These are phyloP conservation scores for Tetracladium marchalianum DNA, from an alignment of 495 filamentous ascomycete species.

Conservation along the genomic window DNA sequence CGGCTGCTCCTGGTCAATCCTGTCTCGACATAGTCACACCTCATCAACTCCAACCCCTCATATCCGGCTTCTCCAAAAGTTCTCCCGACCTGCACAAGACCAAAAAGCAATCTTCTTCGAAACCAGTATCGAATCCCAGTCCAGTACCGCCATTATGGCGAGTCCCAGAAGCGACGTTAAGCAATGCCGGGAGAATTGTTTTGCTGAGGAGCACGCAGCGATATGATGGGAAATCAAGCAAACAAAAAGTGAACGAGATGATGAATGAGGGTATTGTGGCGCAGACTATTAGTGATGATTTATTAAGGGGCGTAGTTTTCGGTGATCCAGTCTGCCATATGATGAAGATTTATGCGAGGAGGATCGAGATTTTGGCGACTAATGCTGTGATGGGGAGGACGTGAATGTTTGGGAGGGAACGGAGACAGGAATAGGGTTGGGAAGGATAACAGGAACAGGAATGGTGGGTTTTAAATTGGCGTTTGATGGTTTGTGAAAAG, in stretches of 20 bases:
- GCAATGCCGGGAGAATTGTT: conserved; percentile 57
- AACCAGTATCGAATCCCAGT: background rate
- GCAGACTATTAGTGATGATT: conserved; percentile 50
- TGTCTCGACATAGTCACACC: conserved; percentile 2
- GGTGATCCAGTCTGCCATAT: conserved; percentile 71
- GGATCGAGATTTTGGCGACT: conserved; percentile 58
- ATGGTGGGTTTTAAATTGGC: too few species aligned
- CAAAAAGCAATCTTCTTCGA: conserved; percentile 5
- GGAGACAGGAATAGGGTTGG: background rate
- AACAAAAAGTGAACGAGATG: conserved; percentile 21
- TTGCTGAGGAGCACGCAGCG: conserved; percentile 36
- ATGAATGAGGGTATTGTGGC: conserved; percentile 31
- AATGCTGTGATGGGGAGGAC: conserved; percentile 48
- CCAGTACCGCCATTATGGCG: conserved; percentile 40
- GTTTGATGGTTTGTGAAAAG: background rate
- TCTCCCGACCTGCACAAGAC: conserved; percentile 5
- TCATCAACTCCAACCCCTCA: conserved; percentile 4
- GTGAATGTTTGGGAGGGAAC: too few species aligned
- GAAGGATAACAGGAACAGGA: too few species aligned
- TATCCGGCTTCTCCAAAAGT: conserved; percentile 10
- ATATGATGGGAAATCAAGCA: conserved; percentile 2
- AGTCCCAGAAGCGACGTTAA: conserved; percentile 50
- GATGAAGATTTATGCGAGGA: conserved; percentile 62
- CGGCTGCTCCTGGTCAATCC: conserved; percentile 41
- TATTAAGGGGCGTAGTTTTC: conserved; percentile 58